Evolutionary conservation across 1,284 basidiomycete genomes (phyloP), one percentile per base, ranked within the genome.

Genomic region (Pterula multifida): DNA sequence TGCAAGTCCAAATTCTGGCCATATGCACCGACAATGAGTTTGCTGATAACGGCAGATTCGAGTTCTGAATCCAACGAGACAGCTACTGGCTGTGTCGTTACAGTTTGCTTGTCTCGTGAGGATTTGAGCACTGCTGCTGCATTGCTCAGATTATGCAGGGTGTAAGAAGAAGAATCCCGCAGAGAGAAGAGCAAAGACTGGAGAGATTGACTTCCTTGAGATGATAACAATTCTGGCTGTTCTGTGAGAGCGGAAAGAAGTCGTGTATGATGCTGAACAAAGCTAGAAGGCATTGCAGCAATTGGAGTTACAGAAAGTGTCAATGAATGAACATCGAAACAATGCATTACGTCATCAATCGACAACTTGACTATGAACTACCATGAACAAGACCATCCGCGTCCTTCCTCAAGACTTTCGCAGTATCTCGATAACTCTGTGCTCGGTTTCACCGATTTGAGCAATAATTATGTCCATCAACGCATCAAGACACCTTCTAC

Each of bases 1-100:
- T 76, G 77, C 15, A 67, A 57, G 51, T 83, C 72, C 56, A 88
- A 61, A 1, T 74, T 70, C 44, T 78, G 68, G 1, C 75, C 69
- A 59, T 88, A 88, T 11, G 85, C 52, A 13, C 70, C 72, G 12
- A 80, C 68, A 1, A 76, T 63, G 12, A 81, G 56, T 58, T 71
- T 76, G 45, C 67, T 64, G 6, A 76, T 53, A 21, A 71, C 26
- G 9, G 26, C 23, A 13, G 45, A 24, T 23, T 28, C 15, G 13
- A 47, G 26, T n/a, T 9, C 23, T 9, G 12, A 9, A 12, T 47
- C 23, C 26, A 9, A 9, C 15, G 23, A 47, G 19, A 32, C 28
- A 4, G 9, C 39, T 6, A 19, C 17, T 42, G 39, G 28, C 6
- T 42, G 17, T 42, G 17, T 4, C 6, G 39, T 42, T 4, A 19